Evolutionary conservation across 2,329 filamentous ascomycete species (phyloP).

Genomic region (Trichoderma koningiopsis): DNA sequence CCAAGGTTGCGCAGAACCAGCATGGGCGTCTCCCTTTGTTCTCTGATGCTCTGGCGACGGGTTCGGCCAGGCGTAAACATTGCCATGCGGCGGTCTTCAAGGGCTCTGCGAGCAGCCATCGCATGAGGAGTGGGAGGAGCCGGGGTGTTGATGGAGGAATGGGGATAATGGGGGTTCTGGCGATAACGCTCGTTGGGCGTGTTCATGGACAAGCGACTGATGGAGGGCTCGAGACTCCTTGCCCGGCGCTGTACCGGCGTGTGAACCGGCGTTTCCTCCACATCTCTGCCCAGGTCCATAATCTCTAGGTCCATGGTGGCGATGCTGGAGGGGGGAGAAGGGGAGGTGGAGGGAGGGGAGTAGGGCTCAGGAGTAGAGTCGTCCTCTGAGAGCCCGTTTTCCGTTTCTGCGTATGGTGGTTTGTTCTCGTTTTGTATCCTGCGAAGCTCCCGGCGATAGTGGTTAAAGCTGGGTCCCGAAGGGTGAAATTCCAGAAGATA

Average conservation of each 20-base stretch:
- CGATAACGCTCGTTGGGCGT: slow-evolving; percentile 46
- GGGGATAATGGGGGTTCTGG: slow-evolving; percentile 39
- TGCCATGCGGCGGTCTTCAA: slow-evolving; percentile 61
- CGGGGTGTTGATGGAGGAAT: slow-evolving; percentile 47
- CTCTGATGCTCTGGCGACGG: slow-evolving; percentile 58
- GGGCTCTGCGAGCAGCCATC: slow-evolving; percentile 59
- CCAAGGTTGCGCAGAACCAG: slow-evolving; percentile 58
- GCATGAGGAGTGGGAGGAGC: slow-evolving; percentile 60
- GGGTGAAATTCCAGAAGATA: background rate
- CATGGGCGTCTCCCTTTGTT: slow-evolving; percentile 58
- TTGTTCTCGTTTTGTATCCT: background rate
- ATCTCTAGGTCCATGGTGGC: slow-evolving; percentile 14
- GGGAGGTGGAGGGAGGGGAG: background rate
- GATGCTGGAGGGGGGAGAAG: slow-evolving; percentile 2
- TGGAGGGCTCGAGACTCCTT: slow-evolving; percentile 42
- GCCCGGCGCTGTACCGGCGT: slow-evolving; percentile 36
- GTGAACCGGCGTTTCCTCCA: background rate
- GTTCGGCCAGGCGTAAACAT: slow-evolving; percentile 62
- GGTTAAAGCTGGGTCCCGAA: background rate
- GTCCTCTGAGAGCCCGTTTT: background rate
- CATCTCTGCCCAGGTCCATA: background rate
- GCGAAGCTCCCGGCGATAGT: background rate
- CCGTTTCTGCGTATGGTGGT: background rate
- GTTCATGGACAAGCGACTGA: slow-evolving; percentile 45
- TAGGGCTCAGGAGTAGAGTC: background rate